Evolutionary conservation across 306 rosid species (phyloP).

Genomic region (Prunus mira): DNA sequence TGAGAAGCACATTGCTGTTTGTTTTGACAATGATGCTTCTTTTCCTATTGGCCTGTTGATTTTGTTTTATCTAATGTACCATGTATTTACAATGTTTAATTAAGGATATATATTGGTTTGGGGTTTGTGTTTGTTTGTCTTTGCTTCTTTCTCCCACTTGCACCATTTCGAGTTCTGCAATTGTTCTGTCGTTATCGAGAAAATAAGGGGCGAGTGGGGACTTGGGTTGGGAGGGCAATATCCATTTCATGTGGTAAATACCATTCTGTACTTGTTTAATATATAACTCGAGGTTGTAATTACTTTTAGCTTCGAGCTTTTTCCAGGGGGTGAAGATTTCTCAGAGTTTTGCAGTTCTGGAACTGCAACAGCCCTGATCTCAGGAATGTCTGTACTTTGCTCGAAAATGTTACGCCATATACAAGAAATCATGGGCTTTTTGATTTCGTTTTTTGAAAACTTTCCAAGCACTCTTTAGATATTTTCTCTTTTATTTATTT

Average conservation of each 20-base stretch:
- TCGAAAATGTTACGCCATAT: not conserved
- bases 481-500: not conserved
- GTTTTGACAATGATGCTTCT: not conserved
- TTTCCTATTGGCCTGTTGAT: not conserved
- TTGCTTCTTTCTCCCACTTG: slow-evolving; percentile 1
- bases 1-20: not conserved
- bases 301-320: no score
- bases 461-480: not conserved
- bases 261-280: not conserved
- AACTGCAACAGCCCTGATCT: not conserved
- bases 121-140: slow-evolving; percentile 1
- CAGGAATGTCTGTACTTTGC: slow-evolving; percentile 20
- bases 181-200: not conserved
- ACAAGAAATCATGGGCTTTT: not conserved
- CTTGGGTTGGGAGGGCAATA: no score
- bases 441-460: not conserved
- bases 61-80: not conserved
- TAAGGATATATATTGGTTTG: not conserved
- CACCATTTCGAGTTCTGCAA: not conserved
- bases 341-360: not conserved
- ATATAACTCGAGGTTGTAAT: no score
- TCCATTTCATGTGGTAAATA: no score
- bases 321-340: not conserved
- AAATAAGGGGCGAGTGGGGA: not conserved
- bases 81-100: not conserved